Percentiles rank a stretch among this genome's conserved stretches.
These are phyloP conservation scores for Dipodascopsis uninucleata DNA, from an alignment of 805 yeast genomes.

Conservation along the genomic window DNA sequence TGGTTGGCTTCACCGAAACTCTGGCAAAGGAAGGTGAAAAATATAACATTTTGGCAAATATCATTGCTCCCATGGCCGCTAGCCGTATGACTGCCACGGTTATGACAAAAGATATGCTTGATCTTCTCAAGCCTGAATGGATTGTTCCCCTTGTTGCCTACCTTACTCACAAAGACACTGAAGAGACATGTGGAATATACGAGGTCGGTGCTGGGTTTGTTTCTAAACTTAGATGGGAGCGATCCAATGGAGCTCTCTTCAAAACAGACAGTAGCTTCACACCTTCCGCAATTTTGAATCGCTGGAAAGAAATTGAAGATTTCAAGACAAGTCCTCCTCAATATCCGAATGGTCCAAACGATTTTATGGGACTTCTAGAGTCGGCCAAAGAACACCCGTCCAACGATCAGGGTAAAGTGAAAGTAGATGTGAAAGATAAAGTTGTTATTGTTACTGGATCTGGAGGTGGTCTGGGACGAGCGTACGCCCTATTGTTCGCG, in stretches of 20 bases:
- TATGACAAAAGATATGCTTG: constrained; percentile 79
- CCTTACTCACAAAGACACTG: constrained; percentile 62
- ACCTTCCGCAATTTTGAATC: constrained; percentile 74
- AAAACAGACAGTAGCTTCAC: constrained; percentile 74
- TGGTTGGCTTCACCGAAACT: constrained; percentile 90
- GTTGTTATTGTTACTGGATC: constrained; percentile 94
- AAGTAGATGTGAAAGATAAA: constrained; percentile 65
- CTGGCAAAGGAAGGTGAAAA: constrained; percentile 89
- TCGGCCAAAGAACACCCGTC: constrained; percentile 50
- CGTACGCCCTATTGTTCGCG: constrained; percentile 81
- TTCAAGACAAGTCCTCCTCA: constrained; percentile 56
- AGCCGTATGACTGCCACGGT: constrained; percentile 94
- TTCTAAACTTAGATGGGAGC: constrained; percentile 92
- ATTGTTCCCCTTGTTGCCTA: constrained; percentile 88
- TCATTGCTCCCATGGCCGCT: constrained; percentile 91
- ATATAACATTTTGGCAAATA: constrained; percentile 78
- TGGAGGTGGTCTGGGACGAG: constrained; percentile 89
- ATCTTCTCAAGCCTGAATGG: constrained; percentile 77
- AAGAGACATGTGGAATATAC: constrained; percentile 69
- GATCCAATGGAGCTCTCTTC: constrained; percentile 81
- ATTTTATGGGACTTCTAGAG: constrained; percentile 60
- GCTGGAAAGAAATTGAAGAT: constrained; percentile 59
- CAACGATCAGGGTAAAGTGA: constrained; percentile 54
- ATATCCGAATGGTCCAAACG: constrained; percentile 70
- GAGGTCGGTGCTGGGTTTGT: constrained; percentile 94